phyloP scores from a whole-genome alignment of 768 basidiomycete genomes.

The Leccinum fibrillosum region DNA sequence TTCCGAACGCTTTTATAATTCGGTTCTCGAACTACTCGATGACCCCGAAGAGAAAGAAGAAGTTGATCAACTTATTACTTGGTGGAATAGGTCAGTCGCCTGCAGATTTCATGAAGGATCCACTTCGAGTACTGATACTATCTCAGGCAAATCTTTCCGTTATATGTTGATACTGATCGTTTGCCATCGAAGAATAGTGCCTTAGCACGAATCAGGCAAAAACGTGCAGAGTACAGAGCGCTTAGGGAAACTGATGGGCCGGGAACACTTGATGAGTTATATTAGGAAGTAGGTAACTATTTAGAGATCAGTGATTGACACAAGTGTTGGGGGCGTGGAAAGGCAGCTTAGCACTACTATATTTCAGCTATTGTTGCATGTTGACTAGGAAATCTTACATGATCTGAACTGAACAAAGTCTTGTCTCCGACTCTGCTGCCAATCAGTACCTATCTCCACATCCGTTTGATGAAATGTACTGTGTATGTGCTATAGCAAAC shows the following conservation, averaged over 20 bases:
- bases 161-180: background rate
- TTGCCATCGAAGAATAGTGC: background rate
- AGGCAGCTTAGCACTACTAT: too few relatives aligned
- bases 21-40: background rate
- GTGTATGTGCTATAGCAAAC: too few relatives aligned
- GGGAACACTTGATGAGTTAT: background rate
- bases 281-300: background rate
- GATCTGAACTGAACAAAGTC: too few relatives aligned
- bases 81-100: background rate
- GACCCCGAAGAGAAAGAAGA: background rate
- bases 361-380: too few relatives aligned
- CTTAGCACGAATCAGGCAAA: background rate
- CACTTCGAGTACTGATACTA: background rate
- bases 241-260: background rate
- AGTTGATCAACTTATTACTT: background rate
- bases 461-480: too few relatives aligned
- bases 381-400: too few relatives aligned
- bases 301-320: too few relatives aligned
- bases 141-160: background rate
- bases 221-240: background rate
- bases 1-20: background rate
- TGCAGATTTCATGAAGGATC: background rate
- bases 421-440: too few relatives aligned
- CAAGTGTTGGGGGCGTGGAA: too few relatives aligned
- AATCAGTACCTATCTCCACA: too few relatives aligned